Conservation (phyloP, 805 yeast genomes). For the Sungouiella thailandica region DNA sequence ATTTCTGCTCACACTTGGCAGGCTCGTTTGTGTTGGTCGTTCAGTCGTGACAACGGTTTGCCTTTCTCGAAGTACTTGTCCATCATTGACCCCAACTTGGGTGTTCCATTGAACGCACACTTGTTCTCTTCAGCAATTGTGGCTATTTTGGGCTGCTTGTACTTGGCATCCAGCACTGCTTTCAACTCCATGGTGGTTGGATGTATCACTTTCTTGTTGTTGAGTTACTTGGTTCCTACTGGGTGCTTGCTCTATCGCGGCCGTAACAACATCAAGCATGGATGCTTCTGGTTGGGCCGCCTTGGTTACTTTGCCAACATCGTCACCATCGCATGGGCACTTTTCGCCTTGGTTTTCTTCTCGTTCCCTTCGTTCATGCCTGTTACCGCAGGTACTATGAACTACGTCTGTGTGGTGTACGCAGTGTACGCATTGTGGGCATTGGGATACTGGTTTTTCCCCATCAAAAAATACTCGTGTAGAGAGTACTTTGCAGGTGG, state of each 20-base stretch:
- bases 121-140: conserved; percentile 30
- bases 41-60: conserved; percentile 40
- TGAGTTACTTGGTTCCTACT: conserved; percentile 34
- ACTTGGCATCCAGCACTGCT: conserved; percentile 34
- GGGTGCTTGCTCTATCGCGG: conserved; percentile 31
- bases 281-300: conserved; percentile 39
- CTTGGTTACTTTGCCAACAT: conserved; percentile 30
- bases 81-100: conserved; percentile 32
- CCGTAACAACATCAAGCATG: conserved; percentile 34
- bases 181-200: conserved; percentile 37
- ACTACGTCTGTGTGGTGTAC: conserved; percentile 24
- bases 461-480: conserved; percentile 33
- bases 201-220: conserved; percentile 35
- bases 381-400: conserved; percentile 24
- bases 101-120: conserved; percentile 39
- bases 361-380: conserved; percentile 34
- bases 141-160: conserved; percentile 33
- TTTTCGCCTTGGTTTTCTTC: conserved; percentile 35
- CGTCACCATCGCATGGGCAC: conserved; percentile 29
- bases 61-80: conserved; percentile 37
- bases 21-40: conserved; percentile 40
- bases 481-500: conserved; percentile 41
- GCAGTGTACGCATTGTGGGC: conserved; percentile 30
- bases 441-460: conserved; percentile 40
- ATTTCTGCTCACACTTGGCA: conserved; percentile 41